phyloP scores from a whole-genome alignment of 2,329 filamentous ascomycete genomes.

The Fusarium oxysporum region DNA sequence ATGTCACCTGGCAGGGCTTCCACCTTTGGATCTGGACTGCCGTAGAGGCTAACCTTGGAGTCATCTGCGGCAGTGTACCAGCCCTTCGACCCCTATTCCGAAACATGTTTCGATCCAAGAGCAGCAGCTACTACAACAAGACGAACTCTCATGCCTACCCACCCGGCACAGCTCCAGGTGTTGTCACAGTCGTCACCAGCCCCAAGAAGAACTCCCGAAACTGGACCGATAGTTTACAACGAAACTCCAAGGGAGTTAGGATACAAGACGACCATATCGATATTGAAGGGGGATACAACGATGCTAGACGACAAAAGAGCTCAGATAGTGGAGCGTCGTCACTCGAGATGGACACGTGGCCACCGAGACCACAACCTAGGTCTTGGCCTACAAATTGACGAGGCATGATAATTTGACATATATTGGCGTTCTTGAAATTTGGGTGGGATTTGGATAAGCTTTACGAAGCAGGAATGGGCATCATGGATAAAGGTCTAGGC shows the following conservation, averaged over 20 bases:
- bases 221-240: slow-evolving; percentile 39
- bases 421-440: slow-evolving; percentile 27
- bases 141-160: slow-evolving; percentile 34
- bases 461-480: slow-evolving; percentile 9
- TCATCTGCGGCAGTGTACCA: slow-evolving; percentile 56
- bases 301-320: slow-evolving; percentile 31
- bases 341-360: slow-evolving; percentile 43
- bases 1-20: slow-evolving; percentile 56
- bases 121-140: slow-evolving; percentile 41
- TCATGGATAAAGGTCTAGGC: not conserved
- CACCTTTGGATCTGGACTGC: slow-evolving; percentile 58
- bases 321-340: slow-evolving; percentile 33
- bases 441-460: not conserved
- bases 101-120: slow-evolving; percentile 41
- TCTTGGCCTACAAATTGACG: slow-evolving; percentile 28
- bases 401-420: slow-evolving; percentile 11
- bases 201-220: slow-evolving; percentile 23
- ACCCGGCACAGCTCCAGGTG: slow-evolving; percentile 32
- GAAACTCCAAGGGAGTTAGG: slow-evolving; percentile 39
- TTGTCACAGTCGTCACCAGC: slow-evolving; percentile 26
- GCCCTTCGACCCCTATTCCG: slow-evolving; percentile 48
- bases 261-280: slow-evolving; percentile 43
- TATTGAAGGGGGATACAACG: slow-evolving; percentile 29
- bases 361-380: slow-evolving; percentile 31
- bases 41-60: slow-evolving; percentile 55